Base-by-base conservation (phyloP, 768 basidiomycete species). In the Hypholoma fasciculare region DNA sequence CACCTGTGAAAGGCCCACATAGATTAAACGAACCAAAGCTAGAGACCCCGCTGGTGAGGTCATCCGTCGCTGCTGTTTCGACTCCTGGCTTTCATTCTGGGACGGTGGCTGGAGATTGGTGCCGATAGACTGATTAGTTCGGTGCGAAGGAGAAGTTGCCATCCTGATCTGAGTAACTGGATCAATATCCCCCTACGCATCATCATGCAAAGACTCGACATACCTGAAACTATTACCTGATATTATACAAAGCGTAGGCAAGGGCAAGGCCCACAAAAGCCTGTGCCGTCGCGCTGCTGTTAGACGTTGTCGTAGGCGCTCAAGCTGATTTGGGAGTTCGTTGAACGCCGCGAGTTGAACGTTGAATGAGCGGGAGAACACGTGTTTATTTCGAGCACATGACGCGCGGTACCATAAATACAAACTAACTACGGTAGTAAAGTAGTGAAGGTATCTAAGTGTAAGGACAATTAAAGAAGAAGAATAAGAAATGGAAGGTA, bases 41-140 rank as follows among this genome's bases (percentile, higher is more conserved):
- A 77, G 61, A 53, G 74, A 73, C 38, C 67, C 64, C 19, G 67
- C 70, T 20, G 73, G 72, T 12, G 72, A 72, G 42, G 74, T 73
- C 69, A 73, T 70, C 42, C 74, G 59, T 56, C 72, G 63, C 58
- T 46, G 43, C 44, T 54, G 54, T 27, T 54, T 54, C 9, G 53
- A 11, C 26, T 54, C 53, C 27, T 54, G 53, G 13, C 53, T 47
- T 37, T 7, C 19, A 4, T 34, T 34, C 12, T 40, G 51, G 7
- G 42, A 17, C 14, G 66, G 69, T 1, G 64, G 43, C 19, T 62
- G 63, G n/a, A 69, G 59, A 42, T 65, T 65, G 20, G 54, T 54
- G 17, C 56, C 60, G 36, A 51, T 43, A 23, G 65, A 63, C 51
- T 66, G 65, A 8, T 43, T 61, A 12, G 63, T 42, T 43, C 64